Conservation (phyloP, 139 green algal species). For the Spirogloea muscicola region DNA sequence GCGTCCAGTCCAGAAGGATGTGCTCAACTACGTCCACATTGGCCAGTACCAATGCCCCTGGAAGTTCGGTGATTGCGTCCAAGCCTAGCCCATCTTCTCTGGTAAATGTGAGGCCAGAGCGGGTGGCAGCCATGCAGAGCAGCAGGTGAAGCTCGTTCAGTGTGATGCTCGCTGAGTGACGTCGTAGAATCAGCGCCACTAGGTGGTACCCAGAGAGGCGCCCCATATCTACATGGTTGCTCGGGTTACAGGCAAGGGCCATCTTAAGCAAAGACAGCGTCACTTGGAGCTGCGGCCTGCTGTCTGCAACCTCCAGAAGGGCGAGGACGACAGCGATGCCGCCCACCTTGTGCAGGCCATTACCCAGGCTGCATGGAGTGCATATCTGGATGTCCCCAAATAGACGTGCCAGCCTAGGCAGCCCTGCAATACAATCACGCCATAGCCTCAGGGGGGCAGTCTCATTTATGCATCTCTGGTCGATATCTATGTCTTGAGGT, state of each 20-base stretch:
- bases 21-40: conserved; percentile 27
- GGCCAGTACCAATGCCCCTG: conserved; percentile 4
- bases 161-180: conserved; percentile 12
- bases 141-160: conserved; percentile 26
- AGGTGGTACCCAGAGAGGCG: conserved; percentile 38
- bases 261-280: conserved; percentile 22
- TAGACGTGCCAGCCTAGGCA: conserved; percentile 20
- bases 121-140: conserved; percentile 23
- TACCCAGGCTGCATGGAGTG: conserved; percentile 17
- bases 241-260: conserved; percentile 11
- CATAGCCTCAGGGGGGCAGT: background rate
- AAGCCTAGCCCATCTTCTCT: background rate
- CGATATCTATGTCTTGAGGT: background rate
- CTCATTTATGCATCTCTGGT: background rate
- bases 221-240: conserved; percentile 29
- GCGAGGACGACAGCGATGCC: conserved; percentile 40
- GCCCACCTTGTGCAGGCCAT: conserved; percentile 32
- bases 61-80: background rate
- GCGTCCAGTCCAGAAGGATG: conserved; percentile 44
- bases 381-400: conserved; percentile 36
- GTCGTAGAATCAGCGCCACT: conserved; percentile 36
- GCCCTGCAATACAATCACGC: conserved; percentile 2
- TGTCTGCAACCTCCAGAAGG: conserved; percentile 29
- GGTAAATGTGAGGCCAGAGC: background rate
- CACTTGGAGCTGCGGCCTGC: background rate